Base-by-base conservation (phyloP, 192 early-diverging fungal genomes). In the Chytriomyces confervae region DNA sequence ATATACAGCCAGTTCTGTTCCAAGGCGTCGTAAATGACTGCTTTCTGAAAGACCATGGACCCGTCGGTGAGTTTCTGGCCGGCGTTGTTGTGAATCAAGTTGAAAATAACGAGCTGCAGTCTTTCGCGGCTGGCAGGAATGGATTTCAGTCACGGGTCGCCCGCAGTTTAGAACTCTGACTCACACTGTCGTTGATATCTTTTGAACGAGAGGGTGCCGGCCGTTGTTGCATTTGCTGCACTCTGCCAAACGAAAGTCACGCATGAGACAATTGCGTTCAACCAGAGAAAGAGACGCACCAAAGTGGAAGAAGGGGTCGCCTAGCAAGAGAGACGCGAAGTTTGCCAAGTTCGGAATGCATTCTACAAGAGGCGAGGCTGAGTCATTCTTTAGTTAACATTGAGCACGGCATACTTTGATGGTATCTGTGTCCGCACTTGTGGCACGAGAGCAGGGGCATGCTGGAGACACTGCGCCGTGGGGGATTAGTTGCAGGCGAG, bases 1-100 rank as follows among this genome's bases (percentile, higher is more conserved):
- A 72, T 23, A 72, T 72, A 72, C 6, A 72, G 45, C 69, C 69
- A 72, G 36, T 72, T 72, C 57, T 72, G 50, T 72, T 72, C 69
- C 24, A 72, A 51, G 3, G 16, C 69, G 2, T 72, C 69, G 23
- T 60, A 72, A 27, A 72, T 72, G 69, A 61, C 36, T 10, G 10
- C 23, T 27, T 72, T 72, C 44, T 50, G 50, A 53, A 72, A 72
- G 8, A 72, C 69, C 69, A 72, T 72, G 16, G 69, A 72, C 20
- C 69, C 69, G 27, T 72, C 69, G 10, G 69, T 72, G 16, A 72
- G 57, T 53, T 61, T 72, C 8, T 60, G 69, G 3, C 69, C 69
- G 18, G 57, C 69, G 36, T 72, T 72, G 9, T n/a, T 23, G 48
- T 72, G 69, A 45, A 72, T 72, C 9, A 72, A 51, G 36, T 72